Percentiles rank a stretch among this genome's conserved stretches.
These are phyloP conservation scores for Sphagnum tenellum DNA, from an alignment of 225 moss, liverwort and hornwort species.

Conservation along the genomic window DNA sequence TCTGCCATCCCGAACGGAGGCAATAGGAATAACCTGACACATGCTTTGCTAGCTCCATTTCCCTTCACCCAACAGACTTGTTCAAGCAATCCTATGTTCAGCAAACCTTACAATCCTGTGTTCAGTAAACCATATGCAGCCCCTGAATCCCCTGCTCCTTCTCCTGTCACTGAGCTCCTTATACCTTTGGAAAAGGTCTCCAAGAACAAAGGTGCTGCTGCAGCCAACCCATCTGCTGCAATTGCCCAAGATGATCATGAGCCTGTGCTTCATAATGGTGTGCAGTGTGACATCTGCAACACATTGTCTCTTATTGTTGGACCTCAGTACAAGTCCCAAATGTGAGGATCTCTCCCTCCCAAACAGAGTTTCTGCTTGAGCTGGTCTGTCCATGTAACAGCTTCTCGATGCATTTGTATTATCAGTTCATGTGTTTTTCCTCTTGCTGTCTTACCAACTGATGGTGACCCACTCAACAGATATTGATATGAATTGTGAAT, in stretches of 20 bases:
- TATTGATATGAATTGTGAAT: too few species aligned
- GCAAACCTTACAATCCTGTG: neutral
- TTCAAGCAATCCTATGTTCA: constrained; percentile 4
- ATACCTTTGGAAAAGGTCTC: too few species aligned
- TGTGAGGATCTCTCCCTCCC: constrained; percentile 24
- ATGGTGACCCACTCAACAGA: too few species aligned
- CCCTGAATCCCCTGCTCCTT: constrained; percentile 3
- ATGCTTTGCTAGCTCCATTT: neutral
- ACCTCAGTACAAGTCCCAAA: constrained; percentile 63
- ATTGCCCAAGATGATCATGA: constrained; percentile 16
- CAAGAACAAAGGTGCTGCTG: neutral
- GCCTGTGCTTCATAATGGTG: constrained; percentile 35
- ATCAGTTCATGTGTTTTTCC: too few species aligned
- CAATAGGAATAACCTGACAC: neutral
- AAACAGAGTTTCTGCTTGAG: too few species aligned
- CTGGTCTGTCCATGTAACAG: too few species aligned
- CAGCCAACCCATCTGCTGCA: neutral
- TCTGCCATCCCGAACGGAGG: constrained; percentile 1
- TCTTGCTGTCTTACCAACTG: too few species aligned
- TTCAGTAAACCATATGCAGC: neutral
- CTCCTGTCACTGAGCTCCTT: neutral
- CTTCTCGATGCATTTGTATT: too few species aligned
- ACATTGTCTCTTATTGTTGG: constrained; percentile 55
- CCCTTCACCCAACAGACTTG: neutral
- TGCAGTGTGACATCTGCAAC: constrained; percentile 67